These are phyloP conservation scores for Xylaria sp. DNA, from an alignment of 2,329 filamentous ascomycete genomes.

Conservation along the genomic window DNA sequence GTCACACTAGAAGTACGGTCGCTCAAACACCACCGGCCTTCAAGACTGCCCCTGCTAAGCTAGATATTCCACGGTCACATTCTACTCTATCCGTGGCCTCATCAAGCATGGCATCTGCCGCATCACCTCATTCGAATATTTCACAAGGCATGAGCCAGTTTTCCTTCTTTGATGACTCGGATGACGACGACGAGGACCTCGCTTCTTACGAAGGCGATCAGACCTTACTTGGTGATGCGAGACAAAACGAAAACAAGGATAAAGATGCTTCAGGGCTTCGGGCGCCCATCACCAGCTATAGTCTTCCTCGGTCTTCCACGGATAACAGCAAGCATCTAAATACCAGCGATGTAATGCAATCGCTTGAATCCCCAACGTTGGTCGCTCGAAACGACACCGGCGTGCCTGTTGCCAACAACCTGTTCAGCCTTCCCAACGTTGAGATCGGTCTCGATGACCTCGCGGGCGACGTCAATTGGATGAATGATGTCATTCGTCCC, in stretches of 20 bases:
- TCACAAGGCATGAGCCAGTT: constrained; percentile 53
- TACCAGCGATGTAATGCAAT: constrained; percentile 29
- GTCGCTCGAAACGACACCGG: constrained; percentile 46
- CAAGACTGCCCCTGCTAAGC: constrained; percentile 26
- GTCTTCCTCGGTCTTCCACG: constrained; percentile 55
- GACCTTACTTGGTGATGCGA: constrained; percentile 44
- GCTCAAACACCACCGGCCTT: constrained; percentile 31
- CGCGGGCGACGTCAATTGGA: constrained; percentile 62
- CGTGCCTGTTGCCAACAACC: constrained; percentile 41
- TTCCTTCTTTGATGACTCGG: constrained; percentile 60
- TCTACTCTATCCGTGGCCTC: constrained; percentile 47
- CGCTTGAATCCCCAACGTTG: constrained; percentile 48
- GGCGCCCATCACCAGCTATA: constrained; percentile 57
- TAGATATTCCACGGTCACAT: constrained; percentile 46
- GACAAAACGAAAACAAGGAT: constrained; percentile 34
- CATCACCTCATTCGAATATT: constrained; percentile 53
- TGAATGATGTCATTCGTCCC: constrained; percentile 59
- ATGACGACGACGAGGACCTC: constrained; percentile 55
- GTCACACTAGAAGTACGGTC: constrained; percentile 38
- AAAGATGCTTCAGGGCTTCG: constrained; percentile 39
- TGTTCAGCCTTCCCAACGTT: constrained; percentile 47
- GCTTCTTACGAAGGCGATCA: constrained; percentile 53
- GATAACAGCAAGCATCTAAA: constrained; percentile 42
- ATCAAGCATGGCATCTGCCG: constrained; percentile 50
- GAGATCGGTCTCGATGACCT: constrained; percentile 53